Base-by-base conservation (phyloP, 306 rosid species). In the Rosa rugosa region DNA sequence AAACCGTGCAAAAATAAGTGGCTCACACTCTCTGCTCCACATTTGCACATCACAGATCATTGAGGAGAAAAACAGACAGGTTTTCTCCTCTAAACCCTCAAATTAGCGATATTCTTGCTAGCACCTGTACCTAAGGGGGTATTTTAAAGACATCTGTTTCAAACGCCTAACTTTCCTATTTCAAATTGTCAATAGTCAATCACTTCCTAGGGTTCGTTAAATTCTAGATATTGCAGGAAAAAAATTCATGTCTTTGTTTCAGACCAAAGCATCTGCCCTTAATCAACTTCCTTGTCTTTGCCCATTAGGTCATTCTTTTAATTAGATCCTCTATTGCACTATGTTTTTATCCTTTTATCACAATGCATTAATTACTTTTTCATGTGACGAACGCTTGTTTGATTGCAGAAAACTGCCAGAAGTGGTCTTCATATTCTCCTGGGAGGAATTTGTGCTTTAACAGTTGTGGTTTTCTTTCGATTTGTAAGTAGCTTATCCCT, bases 401-500 rank as follows among this genome's bases (percentile, higher is more conserved):
- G 18, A 80, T 81, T 89, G 84, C 91, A 95, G 99, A 92, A 89
- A 88, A 91, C 98, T 75, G 99, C 99, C 47, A 90, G 18, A 82
- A 88, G 96, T 84, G 99, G 99, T 77, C 98, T 95, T 81, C 98
- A 90, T 81, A 90, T 95, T 87, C 91, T 95, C 51, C 98, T 95
- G 50, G 99, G 99, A 72, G 97, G 99, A 68, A 83, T 95, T 75
- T 95, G 99, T 84, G 99, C 99, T 82, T 88, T 95, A 80, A 85
- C 99, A 34, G 93, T 95, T 50, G 99, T 95, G 85, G 83, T 92
- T 81, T 92, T 92, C 91, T 92, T 95, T 81, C 99, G 99, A 71
- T 95, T 92, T 81, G 99, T 95, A 89, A 95, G 99, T 85, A 77
- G 18, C 75, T 77, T 34, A 8, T 56, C 40, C 62, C 69, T 69